A percentile compares a stretch with the other conserved stretches of the same genome.
These are phyloP conservation scores for Rhodamnia argentea DNA, from an alignment of 345 rosid genomes.

Conservation along the genomic window DNA sequence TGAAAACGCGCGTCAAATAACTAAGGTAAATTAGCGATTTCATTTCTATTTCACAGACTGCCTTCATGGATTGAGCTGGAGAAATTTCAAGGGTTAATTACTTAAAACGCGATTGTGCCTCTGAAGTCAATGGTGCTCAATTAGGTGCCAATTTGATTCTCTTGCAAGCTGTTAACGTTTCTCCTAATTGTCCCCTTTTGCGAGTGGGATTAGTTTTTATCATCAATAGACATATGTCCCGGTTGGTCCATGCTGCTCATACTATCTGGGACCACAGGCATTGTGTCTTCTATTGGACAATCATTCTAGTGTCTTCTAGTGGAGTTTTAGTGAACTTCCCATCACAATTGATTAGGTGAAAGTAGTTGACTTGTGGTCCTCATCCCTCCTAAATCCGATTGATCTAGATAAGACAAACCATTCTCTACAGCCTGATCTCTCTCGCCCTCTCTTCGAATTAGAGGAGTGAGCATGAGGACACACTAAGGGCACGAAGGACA, in stretches of 20 bases:
- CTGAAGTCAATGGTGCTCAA: background rate
- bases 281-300: background rate
- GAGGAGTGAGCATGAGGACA: background rate
- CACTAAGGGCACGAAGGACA: no score
- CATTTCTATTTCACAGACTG: background rate
- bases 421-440: background rate
- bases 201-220: conserved; percentile 3
- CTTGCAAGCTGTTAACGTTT: background rate
- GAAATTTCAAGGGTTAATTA: background rate
- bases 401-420: conserved; percentile 10
- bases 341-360: conserved; percentile 24
- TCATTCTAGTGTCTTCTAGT: background rate
- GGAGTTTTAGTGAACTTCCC: conserved; percentile 15
- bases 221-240: background rate
- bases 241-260: background rate
- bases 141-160: background rate
- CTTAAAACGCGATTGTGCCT: background rate
- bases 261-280: background rate
- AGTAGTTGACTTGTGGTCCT: conserved; percentile 36
- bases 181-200: background rate
- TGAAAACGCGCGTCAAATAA: conserved; percentile 72
- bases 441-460: background rate
- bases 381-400: conserved; percentile 9
- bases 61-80: background rate
- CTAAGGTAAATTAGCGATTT: conserved; percentile 37